Evolutionary conservation across 768 basidiomycete genomes (phyloP).

Genomic region (Plicaturopsis crispa): DNA sequence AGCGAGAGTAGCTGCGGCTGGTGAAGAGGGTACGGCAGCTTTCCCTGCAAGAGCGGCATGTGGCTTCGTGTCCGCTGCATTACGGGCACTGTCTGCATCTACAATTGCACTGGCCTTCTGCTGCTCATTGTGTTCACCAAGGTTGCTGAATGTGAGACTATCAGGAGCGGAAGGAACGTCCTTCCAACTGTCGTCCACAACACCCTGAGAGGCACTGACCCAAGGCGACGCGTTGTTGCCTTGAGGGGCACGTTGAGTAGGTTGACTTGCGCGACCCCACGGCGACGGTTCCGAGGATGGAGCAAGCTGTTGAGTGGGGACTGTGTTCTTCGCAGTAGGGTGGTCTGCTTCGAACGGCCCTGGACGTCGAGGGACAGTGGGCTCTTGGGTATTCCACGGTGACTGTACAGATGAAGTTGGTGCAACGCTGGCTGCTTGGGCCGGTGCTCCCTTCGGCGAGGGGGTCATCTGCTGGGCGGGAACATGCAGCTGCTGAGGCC

Average conservation of each 20-base stretch:
- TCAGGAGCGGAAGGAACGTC: constrained; percentile 32
- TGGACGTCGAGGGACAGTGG: constrained; percentile 21
- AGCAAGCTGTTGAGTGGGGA: constrained; percentile 11
- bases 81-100: too few relatives aligned
- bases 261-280: constrained; percentile 24
- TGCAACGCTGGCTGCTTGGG: constrained; percentile 11
- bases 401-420: too few relatives aligned
- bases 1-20: constrained; percentile 8
- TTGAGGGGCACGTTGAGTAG: constrained; percentile 11
- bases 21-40: constrained; percentile 10
- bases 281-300: constrained; percentile 22
- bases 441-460: too few relatives aligned
- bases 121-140: constrained; percentile 52
- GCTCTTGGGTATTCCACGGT: constrained; percentile 28
- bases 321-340: constrained; percentile 32
- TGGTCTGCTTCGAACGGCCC: constrained; percentile 37
- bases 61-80: too few relatives aligned
- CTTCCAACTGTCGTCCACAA: constrained; percentile 41
- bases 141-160: constrained; percentile 49
- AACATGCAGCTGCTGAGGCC: too few relatives aligned
- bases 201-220: constrained; percentile 39
- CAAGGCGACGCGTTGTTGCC: constrained; percentile 46
- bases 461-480: too few relatives aligned
- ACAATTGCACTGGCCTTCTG: constrained; percentile 33
- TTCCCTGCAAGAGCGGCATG: too few relatives aligned